Base-by-base conservation (phyloP, 495 filamentous ascomycete species). In the Saxophila tyrrhenica region DNA sequence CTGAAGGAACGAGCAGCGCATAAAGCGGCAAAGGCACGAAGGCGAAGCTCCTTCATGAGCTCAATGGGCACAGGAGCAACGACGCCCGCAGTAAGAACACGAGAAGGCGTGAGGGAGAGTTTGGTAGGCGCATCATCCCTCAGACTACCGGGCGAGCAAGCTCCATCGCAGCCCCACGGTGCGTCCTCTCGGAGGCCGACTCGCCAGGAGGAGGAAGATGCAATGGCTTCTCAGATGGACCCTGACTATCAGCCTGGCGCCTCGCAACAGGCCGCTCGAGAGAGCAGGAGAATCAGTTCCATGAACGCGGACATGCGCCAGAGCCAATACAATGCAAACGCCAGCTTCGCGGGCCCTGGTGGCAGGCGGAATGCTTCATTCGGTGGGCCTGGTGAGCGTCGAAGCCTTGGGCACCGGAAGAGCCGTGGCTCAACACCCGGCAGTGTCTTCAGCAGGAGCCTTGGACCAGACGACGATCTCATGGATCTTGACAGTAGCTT, bases 271-370 rank as follows among this genome's bases (percentile, higher is more conserved):
- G 81, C 82, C 2, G 73, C 79, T 20, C 82, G 86, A 66, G 81
- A 87, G 41, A 92, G 88, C 13, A 77, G 92, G 25, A 78, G 92
- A 25, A 88, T 97, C 20, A 97, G 92, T 67, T 96, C 92, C 35
- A 73, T 97, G 55, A 77, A 97, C 50, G 86, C 92, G n/a, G 85
- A 88, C 46, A 87, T 90, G 52, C 77, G 85, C 50, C 73, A 83
- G 2, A 77, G 80, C 19, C 68, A 60, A 22, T 9, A 32, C 51
- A 49, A 17, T 1, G 50, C 24, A 13, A 39, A 5, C 16, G 45
- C 25, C 52, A 70, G 70, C 67, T 76, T 72, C 19, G 73, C 62
- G 25, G 67, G 67, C 20, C 54, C 68, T 42, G 67, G 69, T 63
- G 76, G 76, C n/a, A 71, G 74, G 56, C 73, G 77, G 58, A 81